phyloP scores from a whole-genome alignment of 2,329 filamentous ascomycete species.

The Tolypocladium amazonense region DNA sequence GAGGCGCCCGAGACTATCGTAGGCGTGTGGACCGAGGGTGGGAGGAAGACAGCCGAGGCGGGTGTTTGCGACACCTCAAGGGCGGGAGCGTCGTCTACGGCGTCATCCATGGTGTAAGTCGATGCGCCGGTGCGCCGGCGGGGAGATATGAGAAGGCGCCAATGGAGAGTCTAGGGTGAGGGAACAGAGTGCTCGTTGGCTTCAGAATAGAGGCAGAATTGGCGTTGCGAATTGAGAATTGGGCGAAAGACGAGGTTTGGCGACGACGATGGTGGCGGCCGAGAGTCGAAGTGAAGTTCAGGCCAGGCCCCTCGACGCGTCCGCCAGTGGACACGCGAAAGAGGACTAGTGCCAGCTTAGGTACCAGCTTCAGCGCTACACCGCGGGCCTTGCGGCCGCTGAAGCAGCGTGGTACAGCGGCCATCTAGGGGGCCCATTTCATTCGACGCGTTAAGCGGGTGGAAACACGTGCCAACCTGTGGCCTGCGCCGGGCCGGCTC shows the following conservation, averaged over 20 bases:
- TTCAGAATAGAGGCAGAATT: background rate
- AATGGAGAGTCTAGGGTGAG: background rate
- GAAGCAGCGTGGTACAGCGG: background rate
- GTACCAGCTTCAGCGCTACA: background rate
- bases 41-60: constrained; percentile 39
- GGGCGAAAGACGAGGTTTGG: background rate
- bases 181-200: background rate
- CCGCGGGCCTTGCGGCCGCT: background rate
- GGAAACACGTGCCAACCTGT: background rate
- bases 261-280: background rate
- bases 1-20: constrained; percentile 53
- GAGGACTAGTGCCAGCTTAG: background rate
- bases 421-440: background rate
- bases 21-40: constrained; percentile 54
- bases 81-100: constrained; percentile 1
- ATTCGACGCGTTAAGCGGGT: background rate
- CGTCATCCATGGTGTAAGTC: constrained; percentile 6
- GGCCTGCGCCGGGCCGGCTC: background rate
- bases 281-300: background rate
- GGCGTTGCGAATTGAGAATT: background rate
- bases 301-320: background rate
- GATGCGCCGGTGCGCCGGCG: background rate
- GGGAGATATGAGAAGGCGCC: background rate
- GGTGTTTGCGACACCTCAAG: background rate
- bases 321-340: background rate